Base-by-base conservation (phyloP, 2,329 filamentous ascomycete genomes). In the Penicillium hordei region DNA sequence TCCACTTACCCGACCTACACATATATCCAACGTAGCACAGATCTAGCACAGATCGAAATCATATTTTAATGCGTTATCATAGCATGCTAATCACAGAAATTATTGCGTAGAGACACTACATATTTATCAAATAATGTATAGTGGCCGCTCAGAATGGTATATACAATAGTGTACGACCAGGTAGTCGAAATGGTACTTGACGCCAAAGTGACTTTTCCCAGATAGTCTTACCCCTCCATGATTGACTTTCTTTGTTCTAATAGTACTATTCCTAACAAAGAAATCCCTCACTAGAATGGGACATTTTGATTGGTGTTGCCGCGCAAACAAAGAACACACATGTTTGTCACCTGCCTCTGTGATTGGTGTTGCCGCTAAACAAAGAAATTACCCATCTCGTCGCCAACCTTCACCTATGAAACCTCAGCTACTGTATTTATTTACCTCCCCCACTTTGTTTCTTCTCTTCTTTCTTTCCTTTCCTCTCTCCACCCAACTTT, bases 321-420 rank as follows among this genome's bases (percentile, higher is more conserved):
- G 8, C 17, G 9, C 25, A 39, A 57, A 57, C 55, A 57, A 57
- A 57, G 40, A 58, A 48, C 40, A 4, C 36, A 43, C 29, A 21
- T 9, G 27, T 51, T 13, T 33, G 7, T 19, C 38, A 12, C 12
- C 31, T 44, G 4, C 10, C 29, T 23, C 10, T n/a, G 2, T 51
- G 34, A 51, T 51, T 51, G 48, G 48, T 33, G 34, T 51, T 51
- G 48, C 39, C 15, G 12, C 17, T 2, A 46, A 46, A 53, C 40
- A 46, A 52, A 52, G 50, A 52, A 52, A 49, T 15, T 17, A 12
- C 19, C 45, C 9, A n/a, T 8, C 29, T n/a, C 19, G 15, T 34
- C 31, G 7, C 45, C 29, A 2, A 34, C 45, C 44, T 17, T 34
- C 45, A 34, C 45, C 31, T 9, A 25, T 2, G 1, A 4, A 12